Base-by-base conservation (phyloP, 495 filamentous ascomycete genomes). In the Apiosordaria backusii region DNA sequence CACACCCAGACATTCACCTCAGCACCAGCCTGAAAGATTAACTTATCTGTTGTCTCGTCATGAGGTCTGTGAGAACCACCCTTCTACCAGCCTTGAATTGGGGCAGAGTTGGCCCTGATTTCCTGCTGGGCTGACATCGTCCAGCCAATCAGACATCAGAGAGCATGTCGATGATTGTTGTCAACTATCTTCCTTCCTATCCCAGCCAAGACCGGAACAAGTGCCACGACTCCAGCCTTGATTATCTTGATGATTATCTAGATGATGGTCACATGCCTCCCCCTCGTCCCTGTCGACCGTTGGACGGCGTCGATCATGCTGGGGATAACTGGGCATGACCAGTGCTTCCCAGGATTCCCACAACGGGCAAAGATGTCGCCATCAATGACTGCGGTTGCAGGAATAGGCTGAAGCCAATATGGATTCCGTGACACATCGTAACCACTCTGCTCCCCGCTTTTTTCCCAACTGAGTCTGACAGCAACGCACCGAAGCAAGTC, bases 391-490 rank as follows among this genome's bases (percentile, higher is more conserved):
- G 35, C 35, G 16, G 35, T 45, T 7, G 9, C 35, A 45, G 35
- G 9, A 45, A 45, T 45, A 45, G 35, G 13, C 13, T 45, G 35
- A 45, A 45, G 35, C 35, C 35, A 45, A 15, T 45, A 55, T 55
- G 52, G 52, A 55, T 55, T 55, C 22, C 18, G 9, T 55, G 52
- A 55, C 52, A 55, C 52, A 55, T 55, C n/a, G 22, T 21, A 55
- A 55, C 52, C 52, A 55, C 52, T 13, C 10, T 23, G 22, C n/a
- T 23, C 52, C 52, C 52, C 52, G 18, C 52, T 45, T 45, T 2
- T 45, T 45, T 45, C 35, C 35, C 35, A 45, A 45, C 13, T 45
- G 35, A 45, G 35, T 45, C 35, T 45, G 35, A 45, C 35, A 45
- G 9, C 13, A 45, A 13, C 35, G 35, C 35, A 15, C 29, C 5